Evolutionary conservation across 306 rosid species (phyloP), one percentile per base, ranked within the genome.

Genomic region (Lathyrus oleraceus): DNA sequence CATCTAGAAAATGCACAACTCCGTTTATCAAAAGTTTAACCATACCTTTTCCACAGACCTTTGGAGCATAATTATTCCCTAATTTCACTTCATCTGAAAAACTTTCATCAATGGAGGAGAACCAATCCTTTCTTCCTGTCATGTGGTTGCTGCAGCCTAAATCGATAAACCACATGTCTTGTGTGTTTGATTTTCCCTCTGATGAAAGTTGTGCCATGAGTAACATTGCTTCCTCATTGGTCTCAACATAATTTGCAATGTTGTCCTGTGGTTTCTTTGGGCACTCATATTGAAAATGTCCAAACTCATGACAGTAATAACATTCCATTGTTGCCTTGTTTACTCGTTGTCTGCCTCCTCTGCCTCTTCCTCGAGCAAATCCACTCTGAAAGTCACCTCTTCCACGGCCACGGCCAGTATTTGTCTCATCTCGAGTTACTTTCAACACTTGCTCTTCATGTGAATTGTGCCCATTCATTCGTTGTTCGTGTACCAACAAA

Each of bases 181-280:
- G 40, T 58, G 42, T 3, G 28, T 28, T n/a, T 58, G 64, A n/a
- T 30, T 58, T 30, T 58, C 15, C 64, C 27, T 58, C 64, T 6
- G 20, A 5, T 58, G 64, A 30, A 28, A 58, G 40, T 58, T 58
- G 64, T 58, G 21, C 21, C 42, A 30, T 58, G 21, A 58, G 64
- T 58, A 58, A 27, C n/a, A n/a, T n/a, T n/a, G n/a, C n/a, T n/a
- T n/a, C n/a, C n/a, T n/a, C n/a, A n/a, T n/a, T n/a, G 17, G 17
- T 44, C 17, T 44, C 49, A 13, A 1, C 49, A 44, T 44, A 44
- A 44, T 44, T 44, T 44, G 49, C 17, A 11, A 16, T 44, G 17
- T 14, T 44, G 49, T 44, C 6, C 2, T 2, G 12, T 8, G 42
- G 38, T 30, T 58, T 58, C n/a, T 58, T 58, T 14, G 20, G 42